Base-by-base conservation (phyloP, 768 basidiomycete genomes). In the Lactifluus hygrophoroides region DNA sequence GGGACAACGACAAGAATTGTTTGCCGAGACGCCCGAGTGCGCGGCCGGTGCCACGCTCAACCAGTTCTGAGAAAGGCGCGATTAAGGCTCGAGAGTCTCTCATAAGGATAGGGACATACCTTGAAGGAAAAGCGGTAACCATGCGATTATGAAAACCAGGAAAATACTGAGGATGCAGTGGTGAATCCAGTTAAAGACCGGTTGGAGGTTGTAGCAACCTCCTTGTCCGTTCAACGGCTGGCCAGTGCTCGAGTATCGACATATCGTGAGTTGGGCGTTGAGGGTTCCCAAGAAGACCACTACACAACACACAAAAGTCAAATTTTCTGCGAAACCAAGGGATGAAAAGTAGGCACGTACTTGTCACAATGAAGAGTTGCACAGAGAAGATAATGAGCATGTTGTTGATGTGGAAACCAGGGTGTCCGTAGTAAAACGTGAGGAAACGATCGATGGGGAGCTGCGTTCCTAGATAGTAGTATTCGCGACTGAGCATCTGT, bases 381-480 rank as follows among this genome's bases (percentile, higher is more conserved):
- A 98, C 90, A 38, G 96, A 95, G 64, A 96, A 73, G 69, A 99
- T 99, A 73, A 99, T 89, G 69, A 98, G 77, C 83, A 98, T 98
- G 72, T 98, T 99, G 80, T 99, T 97, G 76, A 99, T 95, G 69
- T 98, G 96, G 86, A 99, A 99, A 53, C 92, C 96, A 45, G 96
- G 96, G 71, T 98, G 96, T 47, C 93, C 94, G 66, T 99, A 99
- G 77, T 99, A 98, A 80, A 98, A 99, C 50, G 96, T 99, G 72
- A 99, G 76, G 85, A 99, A 99, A 45, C 96, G 85, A 71, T 99
- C 96, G 69, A 98, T 86, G 37, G 96, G 94, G 53, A 99, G 81
- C 69, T 98, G 96, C 23, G 96, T 99, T 28, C 96, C 96, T 62
- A 99, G 74, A 68, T 98, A 98, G 73, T 99, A 99, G 71, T 99